Evolutionary conservation across 1,139 yeast genomes (phyloP), one percentile per base, ranked within the genome.

Genomic region (Scheffersomyces segobiensis): DNA sequence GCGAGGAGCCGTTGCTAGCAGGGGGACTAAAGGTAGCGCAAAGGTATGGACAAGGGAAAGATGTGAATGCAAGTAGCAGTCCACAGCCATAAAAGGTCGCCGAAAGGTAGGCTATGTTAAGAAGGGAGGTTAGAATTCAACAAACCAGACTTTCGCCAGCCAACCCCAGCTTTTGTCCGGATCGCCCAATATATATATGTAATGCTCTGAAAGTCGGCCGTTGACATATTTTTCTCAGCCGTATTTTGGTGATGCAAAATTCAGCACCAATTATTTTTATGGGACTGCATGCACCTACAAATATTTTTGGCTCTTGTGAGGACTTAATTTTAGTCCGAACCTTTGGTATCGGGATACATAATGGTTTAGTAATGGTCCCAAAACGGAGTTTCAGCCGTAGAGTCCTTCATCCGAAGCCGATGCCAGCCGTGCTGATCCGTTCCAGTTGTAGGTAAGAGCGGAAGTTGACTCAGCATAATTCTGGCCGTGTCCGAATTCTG

Each of bases 211-310:
- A 32, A 12, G 42, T 32, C 42, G 42, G 42, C 26, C 26, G 50
- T 48, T 48, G 50, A 48, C 50, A 48, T 48, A 48, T 48, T 48
- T 48, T 48, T 24, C 50, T 48, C 50, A 48, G 50, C 50, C 50
- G 50, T 48, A 20, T 48, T 48, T 14, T 32, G 42, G 42, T 32
- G 42, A 32, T 32, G 42, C 42, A 32, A 32, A 32, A 32, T 32
- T 32, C 42, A 32, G 12, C 42, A 32, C 8, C 42, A 32, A 32
- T 32, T 12, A 12, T 32, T 32, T 12, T 10, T 12, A 17, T 32
- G 42, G 42, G 42, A 10, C 42, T 32, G 42, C 42, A 32, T 14
- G 12, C 17, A 14, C 12, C 17, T 14, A 4, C 42, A 14, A 24
- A 32, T 32, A 32, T 32, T 32, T 32, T 32, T 32, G 17, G 42